Evolutionary conservation across 305 asterid genomes (phyloP).

Genomic region (Fraxinus angustifolia): DNA sequence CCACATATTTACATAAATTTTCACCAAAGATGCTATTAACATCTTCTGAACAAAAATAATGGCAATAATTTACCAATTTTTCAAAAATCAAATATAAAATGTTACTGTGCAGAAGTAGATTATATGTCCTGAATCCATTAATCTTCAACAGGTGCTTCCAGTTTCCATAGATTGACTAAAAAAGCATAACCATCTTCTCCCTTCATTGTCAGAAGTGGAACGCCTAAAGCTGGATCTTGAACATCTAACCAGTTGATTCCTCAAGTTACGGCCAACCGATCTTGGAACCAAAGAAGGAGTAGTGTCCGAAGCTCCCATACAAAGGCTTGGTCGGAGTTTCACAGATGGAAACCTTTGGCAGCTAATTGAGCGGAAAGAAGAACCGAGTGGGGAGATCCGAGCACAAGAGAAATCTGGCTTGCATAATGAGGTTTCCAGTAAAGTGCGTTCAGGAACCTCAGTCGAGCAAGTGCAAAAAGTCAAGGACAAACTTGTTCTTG

Average conservation of each 20-base stretch:
- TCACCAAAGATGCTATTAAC: background rate
- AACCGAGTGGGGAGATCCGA: conserved; percentile 45
- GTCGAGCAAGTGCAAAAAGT: conserved; percentile 63
- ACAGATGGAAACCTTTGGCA: conserved; percentile 56
- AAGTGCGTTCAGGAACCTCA: conserved; percentile 37
- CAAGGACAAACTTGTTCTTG: conserved; percentile 53
- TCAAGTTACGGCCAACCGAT: conserved; percentile 23
- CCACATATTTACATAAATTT: conserved; percentile 21
- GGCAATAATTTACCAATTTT: background rate
- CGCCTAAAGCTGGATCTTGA: conserved; percentile 55
- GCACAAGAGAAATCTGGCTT: conserved; percentile 46
- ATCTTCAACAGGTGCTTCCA: conserved; percentile 45
- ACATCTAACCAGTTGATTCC: conserved; percentile 43
- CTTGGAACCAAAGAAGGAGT: conserved; percentile 56
- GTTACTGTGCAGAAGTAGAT: background rate
- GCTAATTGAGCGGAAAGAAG: conserved; percentile 67
- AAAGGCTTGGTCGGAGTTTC: conserved; percentile 48
- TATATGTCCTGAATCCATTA: conserved; percentile 1
- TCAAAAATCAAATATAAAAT: background rate
- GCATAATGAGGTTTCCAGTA: conserved; percentile 59
- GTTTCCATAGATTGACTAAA: conserved; percentile 54
- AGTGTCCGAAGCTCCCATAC: conserved; percentile 64
- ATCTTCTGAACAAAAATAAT: background rate
- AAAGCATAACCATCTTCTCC: conserved; percentile 72
- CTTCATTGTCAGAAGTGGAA: conserved; percentile 48